Evolutionary conservation across 2,329 filamentous ascomycete species (phyloP).

Genomic region (Botrytis hyacinthi): DNA sequence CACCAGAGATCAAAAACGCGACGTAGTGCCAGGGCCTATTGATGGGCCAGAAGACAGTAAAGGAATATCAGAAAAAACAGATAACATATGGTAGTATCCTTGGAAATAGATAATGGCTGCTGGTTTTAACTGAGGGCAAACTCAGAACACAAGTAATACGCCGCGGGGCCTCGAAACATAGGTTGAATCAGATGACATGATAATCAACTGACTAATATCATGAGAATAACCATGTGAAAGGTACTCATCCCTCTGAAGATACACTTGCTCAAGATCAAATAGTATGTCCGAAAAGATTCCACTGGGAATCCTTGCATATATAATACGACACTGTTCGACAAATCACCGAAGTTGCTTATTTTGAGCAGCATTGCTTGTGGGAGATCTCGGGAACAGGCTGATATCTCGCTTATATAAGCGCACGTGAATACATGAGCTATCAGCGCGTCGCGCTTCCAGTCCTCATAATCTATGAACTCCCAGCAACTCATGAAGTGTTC

Average conservation of each 20-base stretch:
- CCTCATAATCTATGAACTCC: background rate
- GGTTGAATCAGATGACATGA: background rate
- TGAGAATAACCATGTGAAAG: background rate
- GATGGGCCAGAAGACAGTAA: background rate
- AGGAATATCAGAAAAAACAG: background rate
- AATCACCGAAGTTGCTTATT: background rate
- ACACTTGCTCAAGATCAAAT: background rate
- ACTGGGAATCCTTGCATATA: background rate
- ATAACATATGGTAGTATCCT: background rate
- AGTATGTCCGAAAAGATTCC: background rate
- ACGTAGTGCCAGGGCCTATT: background rate
- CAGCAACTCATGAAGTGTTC: background rate
- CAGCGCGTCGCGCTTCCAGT: background rate
- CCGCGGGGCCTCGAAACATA: background rate
- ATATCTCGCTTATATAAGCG: conserved; percentile 1
- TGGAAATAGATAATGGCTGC: background rate
- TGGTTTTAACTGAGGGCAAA: background rate
- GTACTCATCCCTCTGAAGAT: background rate
- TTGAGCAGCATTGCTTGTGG: background rate
- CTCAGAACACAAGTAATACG: background rate
- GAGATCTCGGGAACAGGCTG: background rate
- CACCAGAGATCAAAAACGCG: too few relatives aligned
- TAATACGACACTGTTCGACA: background rate
- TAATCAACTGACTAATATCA: background rate
- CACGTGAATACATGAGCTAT: background rate